These are phyloP conservation scores for Cryphonectria japonica DNA, from an alignment of 2,329 filamentous ascomycete species.

Conservation along the genomic window DNA sequence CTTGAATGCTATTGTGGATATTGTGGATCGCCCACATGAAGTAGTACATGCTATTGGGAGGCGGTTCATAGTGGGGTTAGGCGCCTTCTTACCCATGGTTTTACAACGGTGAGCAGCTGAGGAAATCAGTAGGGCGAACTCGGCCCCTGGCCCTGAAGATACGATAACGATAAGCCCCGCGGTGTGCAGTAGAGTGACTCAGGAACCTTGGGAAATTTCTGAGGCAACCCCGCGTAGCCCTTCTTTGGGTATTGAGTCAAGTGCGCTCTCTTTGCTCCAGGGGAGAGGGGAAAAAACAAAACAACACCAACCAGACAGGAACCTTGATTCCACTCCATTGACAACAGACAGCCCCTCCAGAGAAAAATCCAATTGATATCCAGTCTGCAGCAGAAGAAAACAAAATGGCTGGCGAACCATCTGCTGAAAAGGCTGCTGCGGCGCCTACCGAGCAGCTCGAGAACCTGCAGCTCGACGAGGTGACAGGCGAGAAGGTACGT, in stretches of 20 bases:
- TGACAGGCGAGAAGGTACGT: conserved; percentile 75
- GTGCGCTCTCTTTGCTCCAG: neutral
- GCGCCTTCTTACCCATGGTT: neutral
- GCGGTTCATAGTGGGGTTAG: neutral
- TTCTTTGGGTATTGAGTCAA: neutral
- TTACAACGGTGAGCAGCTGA: neutral
- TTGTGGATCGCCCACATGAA: too few relatives aligned
- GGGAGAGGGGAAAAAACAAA: neutral
- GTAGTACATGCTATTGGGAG: too few relatives aligned
- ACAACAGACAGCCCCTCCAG: neutral
- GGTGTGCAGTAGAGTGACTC: conserved; percentile 1
- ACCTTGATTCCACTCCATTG: neutral
- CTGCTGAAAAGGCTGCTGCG: conserved; percentile 28
- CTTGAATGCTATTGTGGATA: too few relatives aligned
- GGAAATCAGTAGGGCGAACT: neutral
- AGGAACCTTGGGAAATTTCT: conserved; percentile 6
- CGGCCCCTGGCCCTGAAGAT: neutral
- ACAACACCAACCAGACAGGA: neutral
- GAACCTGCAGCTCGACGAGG: conserved; percentile 86
- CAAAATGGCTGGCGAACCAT: conserved; percentile 31
- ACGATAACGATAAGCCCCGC: conserved; percentile 23
- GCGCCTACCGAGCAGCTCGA: conserved; percentile 58
- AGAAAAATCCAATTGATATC: conserved; percentile 18
- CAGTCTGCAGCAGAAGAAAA: conserved; percentile 9
- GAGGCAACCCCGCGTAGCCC: conserved; percentile 10